phyloP scores from a whole-genome alignment of 2,329 filamentous ascomycete species.

The Colletotrichum sp. region DNA sequence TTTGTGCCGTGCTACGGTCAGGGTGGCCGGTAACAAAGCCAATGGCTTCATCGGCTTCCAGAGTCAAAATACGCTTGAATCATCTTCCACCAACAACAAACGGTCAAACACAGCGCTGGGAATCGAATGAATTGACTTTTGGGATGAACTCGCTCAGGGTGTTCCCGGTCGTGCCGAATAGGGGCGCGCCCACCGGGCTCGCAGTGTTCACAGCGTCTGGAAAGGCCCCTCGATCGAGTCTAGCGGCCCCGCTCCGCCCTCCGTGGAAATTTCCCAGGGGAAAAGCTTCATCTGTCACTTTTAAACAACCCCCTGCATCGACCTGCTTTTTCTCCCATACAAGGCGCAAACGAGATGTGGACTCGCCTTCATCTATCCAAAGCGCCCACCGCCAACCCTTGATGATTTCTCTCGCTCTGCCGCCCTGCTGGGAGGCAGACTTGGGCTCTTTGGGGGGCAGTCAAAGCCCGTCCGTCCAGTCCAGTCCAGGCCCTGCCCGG shows the following conservation, averaged over 20 bases:
- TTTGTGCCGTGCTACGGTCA: background rate
- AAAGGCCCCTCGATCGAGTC: background rate
- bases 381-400: conserved; percentile 4
- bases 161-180: conserved; percentile 14
- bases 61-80: background rate
- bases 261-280: conserved; percentile 19
- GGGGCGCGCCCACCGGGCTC: background rate
- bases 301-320: background rate
- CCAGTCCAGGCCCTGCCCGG: background rate
- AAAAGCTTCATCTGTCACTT: background rate
- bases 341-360: conserved; percentile 18
- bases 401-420: background rate
- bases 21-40: background rate
- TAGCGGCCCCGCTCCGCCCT: conserved; percentile 5
- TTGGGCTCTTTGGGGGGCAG: background rate
- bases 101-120: background rate
- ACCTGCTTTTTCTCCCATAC: conserved; percentile 13
- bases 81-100: background rate
- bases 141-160: background rate
- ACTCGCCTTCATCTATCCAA: conserved; percentile 7
- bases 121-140: background rate
- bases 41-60: background rate
- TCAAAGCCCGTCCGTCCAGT: background rate
- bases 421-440: background rate
- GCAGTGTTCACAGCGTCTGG: background rate